Evolutionary conservation across 2,329 filamentous ascomycete genomes (phyloP), one percentile per base, ranked within the genome.

Genomic region (Hansfordia pulvinata): DNA sequence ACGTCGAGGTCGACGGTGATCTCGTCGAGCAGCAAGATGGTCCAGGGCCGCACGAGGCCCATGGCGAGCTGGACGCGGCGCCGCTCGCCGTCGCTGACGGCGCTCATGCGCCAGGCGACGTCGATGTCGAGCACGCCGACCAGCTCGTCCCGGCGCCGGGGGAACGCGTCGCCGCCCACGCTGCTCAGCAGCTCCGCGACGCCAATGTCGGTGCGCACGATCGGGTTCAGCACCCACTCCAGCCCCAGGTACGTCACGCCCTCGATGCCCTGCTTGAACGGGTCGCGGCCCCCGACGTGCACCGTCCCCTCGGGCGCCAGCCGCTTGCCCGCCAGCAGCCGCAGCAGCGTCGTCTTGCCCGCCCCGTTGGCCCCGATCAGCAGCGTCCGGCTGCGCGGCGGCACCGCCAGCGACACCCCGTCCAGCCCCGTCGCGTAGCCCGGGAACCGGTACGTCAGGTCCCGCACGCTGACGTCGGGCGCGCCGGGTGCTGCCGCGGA

Each of bases 171-270:
- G 9, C 90, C 90, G 33, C 90, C 90, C 0, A 98, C 82, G 3
- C 76, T 84, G 25, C 73, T 60, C 15, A 98, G 72, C 5, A 98
- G 71, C 38, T 92, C 86, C 4, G 68, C 69, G 4, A 98, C 88
- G 32, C 83, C 84, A 40, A 98, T 93, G 53, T 98, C 90, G 17
- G 79, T 92, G 27, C 88, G 80, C 25, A 96, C 90, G 43, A 96
- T 93, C 25, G 82, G 83, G 60, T 96, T 96, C 8, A 98, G 69
- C 3, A 96, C 90, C 90, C 90, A 98, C 62, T 98, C 90, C 1
- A 94, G 72, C 1, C 90, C 90, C 6, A 98, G 78, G 54, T 98
- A 98, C 13, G 88, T 96, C 17, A 98, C 88, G 35, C 90, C 90
- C 55, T 93, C 82, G 16, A 94, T 72, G 8, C 77, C 74, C 19